phyloP scores from a whole-genome alignment of 2,329 filamentous ascomycete genomes.

The Diaporthe sp. region DNA sequence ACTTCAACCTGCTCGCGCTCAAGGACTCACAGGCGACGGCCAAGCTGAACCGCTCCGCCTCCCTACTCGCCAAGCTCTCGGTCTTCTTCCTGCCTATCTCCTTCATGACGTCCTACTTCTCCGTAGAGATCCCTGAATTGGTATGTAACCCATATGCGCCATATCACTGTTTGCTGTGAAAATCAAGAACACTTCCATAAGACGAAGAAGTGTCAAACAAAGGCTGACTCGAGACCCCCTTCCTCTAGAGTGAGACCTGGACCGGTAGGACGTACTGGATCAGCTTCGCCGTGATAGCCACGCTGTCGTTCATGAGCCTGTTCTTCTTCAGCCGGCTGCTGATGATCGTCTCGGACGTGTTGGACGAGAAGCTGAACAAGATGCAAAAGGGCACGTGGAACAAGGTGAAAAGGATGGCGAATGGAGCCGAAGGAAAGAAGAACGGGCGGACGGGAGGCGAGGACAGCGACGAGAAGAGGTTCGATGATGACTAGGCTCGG shows the following conservation, averaged over 20 bases:
- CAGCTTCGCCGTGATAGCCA: slow-evolving; percentile 73
- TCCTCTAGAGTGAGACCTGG: slow-evolving; percentile 60
- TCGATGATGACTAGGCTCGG: neutral
- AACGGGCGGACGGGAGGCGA: neutral
- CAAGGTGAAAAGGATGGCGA: slow-evolving; percentile 16
- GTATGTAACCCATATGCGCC: neutral
- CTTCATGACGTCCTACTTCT: slow-evolving; percentile 82
- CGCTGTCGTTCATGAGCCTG: slow-evolving; percentile 69
- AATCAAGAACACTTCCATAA: neutral
- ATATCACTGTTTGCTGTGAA: neutral
- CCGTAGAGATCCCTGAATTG: slow-evolving; percentile 71
- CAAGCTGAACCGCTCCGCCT: slow-evolving; percentile 77
- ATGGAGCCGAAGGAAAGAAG: neutral
- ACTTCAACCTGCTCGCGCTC: slow-evolving; percentile 82
- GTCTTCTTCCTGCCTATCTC: slow-evolving; percentile 82
- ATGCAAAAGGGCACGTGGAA: slow-evolving; percentile 31
- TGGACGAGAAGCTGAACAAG: slow-evolving; percentile 50
- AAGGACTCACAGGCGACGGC: slow-evolving; percentile 81
- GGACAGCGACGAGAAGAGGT: neutral
- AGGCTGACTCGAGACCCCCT: neutral
- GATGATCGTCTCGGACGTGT: slow-evolving; percentile 59
- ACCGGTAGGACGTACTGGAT: slow-evolving; percentile 75
- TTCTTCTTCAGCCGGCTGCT: slow-evolving; percentile 64
- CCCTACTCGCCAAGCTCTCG: slow-evolving; percentile 79
- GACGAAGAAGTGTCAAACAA: neutral